Conservation (phyloP, 345 rosid genomes). For the Populus deltoides region DNA sequence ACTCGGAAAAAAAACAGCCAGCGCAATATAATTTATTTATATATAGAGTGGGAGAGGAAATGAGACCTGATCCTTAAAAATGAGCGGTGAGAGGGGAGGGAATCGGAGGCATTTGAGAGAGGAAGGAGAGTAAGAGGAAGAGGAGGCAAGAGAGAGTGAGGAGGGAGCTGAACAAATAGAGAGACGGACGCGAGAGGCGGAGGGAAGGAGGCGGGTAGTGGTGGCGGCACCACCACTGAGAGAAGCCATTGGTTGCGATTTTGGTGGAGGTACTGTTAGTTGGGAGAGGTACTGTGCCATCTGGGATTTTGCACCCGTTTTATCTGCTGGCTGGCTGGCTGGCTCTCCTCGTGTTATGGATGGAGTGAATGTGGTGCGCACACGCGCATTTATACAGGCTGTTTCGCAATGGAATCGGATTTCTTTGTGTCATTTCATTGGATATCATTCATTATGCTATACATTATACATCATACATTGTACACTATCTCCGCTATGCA, state of each 20-base stretch:
- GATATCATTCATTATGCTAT: no score
- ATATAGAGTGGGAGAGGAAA: background rate
- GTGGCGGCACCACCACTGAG: slow-evolving; percentile 48
- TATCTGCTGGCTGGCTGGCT: background rate
- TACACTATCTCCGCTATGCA: no score
- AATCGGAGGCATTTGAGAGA: slow-evolving; percentile 53
- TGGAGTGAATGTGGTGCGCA: slow-evolving; percentile 1
- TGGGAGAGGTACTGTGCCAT: slow-evolving; percentile 6
- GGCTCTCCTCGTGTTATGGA: background rate
- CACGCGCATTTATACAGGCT: background rate
- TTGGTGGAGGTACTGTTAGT: slow-evolving; percentile 2
- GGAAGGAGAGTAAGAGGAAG: slow-evolving; percentile 30
- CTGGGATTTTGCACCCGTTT: background rate
- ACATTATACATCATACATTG: no score
- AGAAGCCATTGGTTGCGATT: slow-evolving; percentile 46
- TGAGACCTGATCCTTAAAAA: slow-evolving; percentile 45
- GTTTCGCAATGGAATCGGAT: background rate
- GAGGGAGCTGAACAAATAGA: slow-evolving; percentile 22
- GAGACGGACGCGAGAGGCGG: slow-evolving; percentile 40
- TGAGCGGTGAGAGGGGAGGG: slow-evolving; percentile 44
- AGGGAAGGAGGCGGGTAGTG: slow-evolving; percentile 50
- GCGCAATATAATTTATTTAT: background rate
- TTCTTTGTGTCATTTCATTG: background rate
- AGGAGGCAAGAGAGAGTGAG: slow-evolving; percentile 24
- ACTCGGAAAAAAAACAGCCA: background rate